Evolutionary conservation across 1,139 yeast genomes (phyloP).

Genomic region (Saccharomyces hybrid): DNA sequence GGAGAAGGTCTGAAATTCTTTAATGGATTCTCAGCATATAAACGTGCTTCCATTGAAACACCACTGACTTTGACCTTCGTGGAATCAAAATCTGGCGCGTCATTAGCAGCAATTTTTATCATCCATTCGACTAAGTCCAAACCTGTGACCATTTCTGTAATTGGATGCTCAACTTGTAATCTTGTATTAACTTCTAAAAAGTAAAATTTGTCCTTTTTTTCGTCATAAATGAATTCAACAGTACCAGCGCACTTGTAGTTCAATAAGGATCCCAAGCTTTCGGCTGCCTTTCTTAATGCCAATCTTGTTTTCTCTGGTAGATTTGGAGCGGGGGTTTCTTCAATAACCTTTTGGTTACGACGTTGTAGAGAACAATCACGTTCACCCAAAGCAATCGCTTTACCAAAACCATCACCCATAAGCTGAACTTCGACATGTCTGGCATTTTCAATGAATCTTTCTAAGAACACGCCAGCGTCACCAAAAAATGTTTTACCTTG

Average conservation of each 20-base stretch:
- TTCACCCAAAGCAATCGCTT: conserved; percentile 89
- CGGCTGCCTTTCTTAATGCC: conserved; percentile 76
- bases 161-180: conserved; percentile 95
- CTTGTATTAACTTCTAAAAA: conserved; percentile 95
- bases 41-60: conserved; percentile 92
- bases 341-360: conserved; percentile 91
- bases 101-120: conserved; percentile 84
- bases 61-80: conserved; percentile 59
- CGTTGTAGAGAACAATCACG: conserved; percentile 96
- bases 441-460: conserved; percentile 86
- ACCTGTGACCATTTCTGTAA: conserved; percentile 92
- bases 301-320: conserved; percentile 71
- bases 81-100: conserved; percentile 62
- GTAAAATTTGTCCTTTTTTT: conserved; percentile 76
- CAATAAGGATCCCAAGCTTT: conserved; percentile 68
- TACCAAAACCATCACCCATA: conserved; percentile 91
- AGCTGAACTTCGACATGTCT: conserved; percentile 96
- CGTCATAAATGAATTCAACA: conserved; percentile 89
- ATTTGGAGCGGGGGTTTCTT: conserved; percentile 96
- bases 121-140: conserved; percentile 95
- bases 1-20: conserved; percentile 94
- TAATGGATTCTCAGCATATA: conserved; percentile 94
- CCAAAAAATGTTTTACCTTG: conserved; percentile 91
- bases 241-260: conserved; percentile 96
- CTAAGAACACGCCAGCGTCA: conserved; percentile 90